Evolutionary conservation across 345 rosid genomes (phyloP).

Genomic region (Lepidium sativum): DNA sequence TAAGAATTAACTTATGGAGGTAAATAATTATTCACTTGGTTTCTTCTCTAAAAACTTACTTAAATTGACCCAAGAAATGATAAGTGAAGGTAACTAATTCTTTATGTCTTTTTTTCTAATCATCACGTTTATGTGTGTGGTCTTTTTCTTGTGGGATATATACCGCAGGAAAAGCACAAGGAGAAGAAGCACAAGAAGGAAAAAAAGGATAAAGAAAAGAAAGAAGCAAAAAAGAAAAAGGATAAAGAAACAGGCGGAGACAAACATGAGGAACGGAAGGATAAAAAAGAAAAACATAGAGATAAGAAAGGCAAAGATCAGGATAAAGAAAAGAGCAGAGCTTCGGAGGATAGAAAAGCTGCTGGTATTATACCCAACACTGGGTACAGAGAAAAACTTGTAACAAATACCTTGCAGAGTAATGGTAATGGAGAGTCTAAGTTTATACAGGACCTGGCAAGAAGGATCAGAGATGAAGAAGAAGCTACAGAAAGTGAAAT

Average conservation of each 20-base stretch:
- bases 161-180: constrained; percentile 44
- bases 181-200: constrained; percentile 49
- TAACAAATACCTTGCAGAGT: constrained; percentile 25
- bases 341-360: constrained; percentile 28
- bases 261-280: constrained; percentile 36
- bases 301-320: constrained; percentile 34
- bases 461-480: constrained; percentile 40
- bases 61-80: constrained; percentile 1
- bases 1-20: not conserved
- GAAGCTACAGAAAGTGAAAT: constrained; percentile 36
- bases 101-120: not conserved
- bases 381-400: constrained; percentile 24
- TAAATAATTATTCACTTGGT: not conserved
- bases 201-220: constrained; percentile 35
- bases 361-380: not conserved
- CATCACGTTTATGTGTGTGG: not conserved
- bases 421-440: constrained; percentile 33
- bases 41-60: not conserved
- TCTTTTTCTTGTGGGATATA: not conserved
- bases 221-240: constrained; percentile 39
- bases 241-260: constrained; percentile 44
- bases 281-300: constrained; percentile 35
- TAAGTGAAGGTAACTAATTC: not conserved
- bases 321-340: constrained; percentile 31
- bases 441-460: constrained; percentile 42